A percentile compares a stretch with the other conserved stretches of the same genome.
Conservation (phyloP, 768 basidiomycete species). For the Podaxis sp. region DNA sequence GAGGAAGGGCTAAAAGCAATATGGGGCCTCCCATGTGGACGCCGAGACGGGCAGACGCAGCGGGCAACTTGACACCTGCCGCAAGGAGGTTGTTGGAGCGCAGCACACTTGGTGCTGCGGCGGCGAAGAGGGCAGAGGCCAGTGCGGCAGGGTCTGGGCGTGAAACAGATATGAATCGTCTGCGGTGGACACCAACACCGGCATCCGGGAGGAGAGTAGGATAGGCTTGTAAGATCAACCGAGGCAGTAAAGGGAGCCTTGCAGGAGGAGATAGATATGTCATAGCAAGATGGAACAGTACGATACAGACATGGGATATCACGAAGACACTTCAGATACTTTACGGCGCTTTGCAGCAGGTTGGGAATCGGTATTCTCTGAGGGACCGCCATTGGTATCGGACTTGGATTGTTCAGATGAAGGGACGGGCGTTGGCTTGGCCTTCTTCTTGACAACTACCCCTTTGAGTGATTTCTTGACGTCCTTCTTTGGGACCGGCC, state of each 20-base stretch:
- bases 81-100: conserved; percentile 73
- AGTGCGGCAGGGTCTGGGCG: conserved; percentile 40
- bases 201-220: conserved; percentile 24
- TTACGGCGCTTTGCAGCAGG: conserved; percentile 62
- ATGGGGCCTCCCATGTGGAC: conserved; percentile 85
- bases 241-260: no score
- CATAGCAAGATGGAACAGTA: background rate
- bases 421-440: conserved; percentile 35
- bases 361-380: conserved; percentile 18
- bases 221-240: background rate
- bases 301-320: background rate
- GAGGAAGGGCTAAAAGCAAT: conserved; percentile 39
- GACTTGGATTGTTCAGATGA: conserved; percentile 12
- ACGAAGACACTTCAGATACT: conserved; percentile 31
- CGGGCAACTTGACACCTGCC: conserved; percentile 84
- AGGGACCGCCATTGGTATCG: conserved; percentile 6
- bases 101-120: conserved; percentile 64
- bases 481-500: conserved; percentile 54
- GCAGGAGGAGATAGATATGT: background rate
- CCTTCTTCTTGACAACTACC: conserved; percentile 76
- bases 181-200: conserved; percentile 83
- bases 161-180: conserved; percentile 61
- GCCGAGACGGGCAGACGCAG: conserved; percentile 67
- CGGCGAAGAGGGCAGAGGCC: conserved; percentile 61
- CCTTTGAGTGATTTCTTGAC: conserved; percentile 71